These are phyloP conservation scores for Colletotrichum echinochloae DNA, from an alignment of 2,329 filamentous ascomycete species.

Conservation along the genomic window DNA sequence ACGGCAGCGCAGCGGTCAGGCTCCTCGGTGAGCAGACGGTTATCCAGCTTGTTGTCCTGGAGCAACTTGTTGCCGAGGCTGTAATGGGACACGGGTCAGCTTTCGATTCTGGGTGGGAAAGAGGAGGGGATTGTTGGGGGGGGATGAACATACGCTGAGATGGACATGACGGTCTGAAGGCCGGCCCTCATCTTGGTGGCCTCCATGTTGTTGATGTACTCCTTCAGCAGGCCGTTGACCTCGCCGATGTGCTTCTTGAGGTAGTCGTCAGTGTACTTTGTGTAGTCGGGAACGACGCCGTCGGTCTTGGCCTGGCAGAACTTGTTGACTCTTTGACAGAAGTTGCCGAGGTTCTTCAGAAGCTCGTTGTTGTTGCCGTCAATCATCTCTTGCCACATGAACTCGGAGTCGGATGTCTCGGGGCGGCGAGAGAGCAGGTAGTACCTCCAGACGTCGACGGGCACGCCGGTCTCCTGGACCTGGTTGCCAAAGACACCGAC, in stretches of 20 bases:
- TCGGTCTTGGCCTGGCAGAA: conserved; percentile 82
- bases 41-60: conserved; percentile 66
- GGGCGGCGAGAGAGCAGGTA: conserved; percentile 89
- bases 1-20: conserved; percentile 67
- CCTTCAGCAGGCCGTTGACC: conserved; percentile 73
- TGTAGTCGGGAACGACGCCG: conserved; percentile 73
- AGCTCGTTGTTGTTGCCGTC: conserved; percentile 89
- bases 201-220: conserved; percentile 77
- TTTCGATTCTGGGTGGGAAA: too few species aligned
- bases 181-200: conserved; percentile 77
- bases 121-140: too few species aligned
- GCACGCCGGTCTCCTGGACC: conserved; percentile 86
- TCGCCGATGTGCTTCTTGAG: conserved; percentile 69
- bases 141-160: conserved; percentile 64
- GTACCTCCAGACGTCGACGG: conserved; percentile 91
- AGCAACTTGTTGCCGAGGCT: conserved; percentile 61
- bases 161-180: conserved; percentile 72
- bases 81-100: conserved; percentile 12
- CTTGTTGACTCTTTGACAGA: conserved; percentile 78
- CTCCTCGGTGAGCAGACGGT: conserved; percentile 65
- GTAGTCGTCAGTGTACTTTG: conserved; percentile 66
- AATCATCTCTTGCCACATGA: conserved; percentile 89
- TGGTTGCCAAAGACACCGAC: conserved; percentile 94
- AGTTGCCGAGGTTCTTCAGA: conserved; percentile 80
- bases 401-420: conserved; percentile 88